These are phyloP conservation scores for Mollisia scopiformis DNA, from an alignment of 2,329 filamentous ascomycete genomes.

Conservation along the genomic window DNA sequence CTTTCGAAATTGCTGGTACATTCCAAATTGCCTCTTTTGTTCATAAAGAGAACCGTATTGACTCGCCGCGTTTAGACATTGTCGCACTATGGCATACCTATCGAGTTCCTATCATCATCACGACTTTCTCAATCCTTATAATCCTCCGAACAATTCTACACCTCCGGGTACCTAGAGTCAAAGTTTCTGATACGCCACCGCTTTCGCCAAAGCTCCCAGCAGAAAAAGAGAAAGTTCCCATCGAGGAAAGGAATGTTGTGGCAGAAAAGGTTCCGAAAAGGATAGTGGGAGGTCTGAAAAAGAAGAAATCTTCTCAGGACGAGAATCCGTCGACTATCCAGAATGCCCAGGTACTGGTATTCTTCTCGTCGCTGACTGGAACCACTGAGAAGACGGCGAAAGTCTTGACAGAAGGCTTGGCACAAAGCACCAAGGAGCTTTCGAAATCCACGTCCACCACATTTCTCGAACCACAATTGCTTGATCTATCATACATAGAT, in stretches of 20 bases:
- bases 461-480: slow-evolving; percentile 62
- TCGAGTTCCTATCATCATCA: slow-evolving; percentile 47
- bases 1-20: slow-evolving; percentile 25
- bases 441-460: slow-evolving; percentile 31
- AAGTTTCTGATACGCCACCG: slow-evolving; percentile 35
- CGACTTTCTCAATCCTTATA: slow-evolving; percentile 41
- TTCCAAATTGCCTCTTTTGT: background rate
- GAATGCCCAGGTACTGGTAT: slow-evolving; percentile 74
- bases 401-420: slow-evolving; percentile 60
- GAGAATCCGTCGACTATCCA: slow-evolving; percentile 36
- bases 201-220: slow-evolving; percentile 24
- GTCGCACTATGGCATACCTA: slow-evolving; percentile 48
- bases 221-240: slow-evolving; percentile 27
- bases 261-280: slow-evolving; percentile 40
- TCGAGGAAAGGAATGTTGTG: slow-evolving; percentile 26
- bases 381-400: slow-evolving; percentile 77
- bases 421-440: slow-evolving; percentile 41
- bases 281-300: slow-evolving; percentile 38
- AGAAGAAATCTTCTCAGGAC: slow-evolving; percentile 27
- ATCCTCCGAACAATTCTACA: slow-evolving; percentile 38
- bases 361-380: slow-evolving; percentile 88
- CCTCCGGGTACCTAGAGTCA: slow-evolving; percentile 34
- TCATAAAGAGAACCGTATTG: background rate
- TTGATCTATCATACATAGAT: slow-evolving; percentile 84
- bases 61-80: slow-evolving; percentile 22